Evolutionary conservation across 163 green algal genomes (phyloP), one percentile per base, ranked within the genome.

Genomic region (Scenedesmus sp.): DNA sequence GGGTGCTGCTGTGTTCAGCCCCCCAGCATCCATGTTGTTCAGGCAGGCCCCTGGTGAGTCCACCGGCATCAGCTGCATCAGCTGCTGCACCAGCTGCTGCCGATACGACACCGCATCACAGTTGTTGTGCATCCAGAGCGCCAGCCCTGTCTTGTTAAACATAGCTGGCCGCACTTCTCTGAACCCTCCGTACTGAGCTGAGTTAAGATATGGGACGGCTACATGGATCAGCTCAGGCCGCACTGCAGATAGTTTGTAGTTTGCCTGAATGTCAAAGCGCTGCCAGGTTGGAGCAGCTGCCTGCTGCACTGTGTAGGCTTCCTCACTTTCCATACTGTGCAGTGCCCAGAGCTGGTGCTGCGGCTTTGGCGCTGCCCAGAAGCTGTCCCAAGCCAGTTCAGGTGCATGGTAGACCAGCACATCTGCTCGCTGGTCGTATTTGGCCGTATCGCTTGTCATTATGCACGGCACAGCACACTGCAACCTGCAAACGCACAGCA

Each of bases 91-190:
- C 87, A 91, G 23, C 55, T 74, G 55, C 55, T 86, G 54, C 18
- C 81, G 52, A 26, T 86, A 86, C 70, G 70, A 79, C 70, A 91
- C 18, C 2, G 88, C 88, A 26, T 91, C 57, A 34, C 88, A 91
- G 57, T 91, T 91, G 76, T 91, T 82, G 60, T 91, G 88, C 88
- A 91, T 91, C 88, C 88, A 91, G 6, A 91, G 88, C 7, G 18
- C 88, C 15, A 91, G 60, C 57, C 76, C 57, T 62, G 88, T 59
- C 64, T 91, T 91, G 59, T 60, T n/a, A 15, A 67, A 82, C 88
- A 91, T 91, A 13, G 76, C 56, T 6, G 88, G 88, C 59, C 88
- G 6, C 56, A 64, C 59, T 2, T 13, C 1, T 10, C 10, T 60
- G n/a, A 91, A 91, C 0, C 10, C 59, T 26, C 20, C 34, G 7